phyloP scores from a whole-genome alignment of 441 rosid genomes.

The Pelargonium fulgidum region DNA sequence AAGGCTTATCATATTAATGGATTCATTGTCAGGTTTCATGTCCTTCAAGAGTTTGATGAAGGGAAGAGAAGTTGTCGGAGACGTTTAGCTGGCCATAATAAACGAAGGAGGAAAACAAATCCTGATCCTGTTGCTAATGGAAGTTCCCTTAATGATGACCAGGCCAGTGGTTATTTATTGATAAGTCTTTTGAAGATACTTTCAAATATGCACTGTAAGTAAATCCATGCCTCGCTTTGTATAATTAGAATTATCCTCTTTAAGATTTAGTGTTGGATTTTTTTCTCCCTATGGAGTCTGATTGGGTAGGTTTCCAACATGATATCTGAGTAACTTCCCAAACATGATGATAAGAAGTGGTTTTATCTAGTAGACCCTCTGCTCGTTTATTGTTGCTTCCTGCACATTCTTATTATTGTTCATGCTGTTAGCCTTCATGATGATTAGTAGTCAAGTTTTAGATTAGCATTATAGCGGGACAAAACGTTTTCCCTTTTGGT shows the following conservation, averaged over 20 bases:
- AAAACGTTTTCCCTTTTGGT: no score
- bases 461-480: no score
- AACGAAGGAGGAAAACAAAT: slow-evolving; percentile 86
- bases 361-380: no score
- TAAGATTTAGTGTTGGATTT: slow-evolving; percentile 9
- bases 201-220: slow-evolving; percentile 78
- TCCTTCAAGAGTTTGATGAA: slow-evolving; percentile 95
- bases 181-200: slow-evolving; percentile 74
- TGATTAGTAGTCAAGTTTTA: no score
- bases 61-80: slow-evolving; percentile 98
- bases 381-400: no score
- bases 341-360: no score
- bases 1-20: not conserved
- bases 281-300: slow-evolving; percentile 5
- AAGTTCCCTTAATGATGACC: slow-evolving; percentile 56
- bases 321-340: no score
- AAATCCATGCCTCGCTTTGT: not conserved
- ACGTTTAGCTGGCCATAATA: slow-evolving; percentile 96
- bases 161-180: slow-evolving; percentile 62
- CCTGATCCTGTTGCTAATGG: slow-evolving; percentile 48
- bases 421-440: no score
- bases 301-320: no score
- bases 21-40: slow-evolving; percentile 63
- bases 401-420: no score
- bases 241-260: slow-evolving; percentile 6